These are phyloP conservation scores for Penicillium palitans DNA, from an alignment of 2,329 filamentous ascomycete species.

Conservation along the genomic window DNA sequence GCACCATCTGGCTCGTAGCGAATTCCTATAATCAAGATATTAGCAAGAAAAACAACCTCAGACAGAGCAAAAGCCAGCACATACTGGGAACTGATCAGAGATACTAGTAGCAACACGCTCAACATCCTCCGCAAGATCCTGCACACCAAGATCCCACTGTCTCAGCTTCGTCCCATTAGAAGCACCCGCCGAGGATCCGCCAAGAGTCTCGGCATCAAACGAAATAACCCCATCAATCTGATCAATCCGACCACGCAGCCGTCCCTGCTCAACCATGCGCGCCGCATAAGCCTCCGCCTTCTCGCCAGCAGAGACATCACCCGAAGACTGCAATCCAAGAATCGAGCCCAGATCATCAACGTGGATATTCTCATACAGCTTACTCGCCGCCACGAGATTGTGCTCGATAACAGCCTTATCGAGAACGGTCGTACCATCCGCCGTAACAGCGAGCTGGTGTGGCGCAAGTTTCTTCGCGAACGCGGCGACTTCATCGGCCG, in stretches of 20 bases:
- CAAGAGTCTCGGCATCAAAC: slow-evolving; percentile 73
- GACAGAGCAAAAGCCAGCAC: slow-evolving; percentile 25
- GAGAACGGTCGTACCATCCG: slow-evolving; percentile 89
- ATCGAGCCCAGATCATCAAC: slow-evolving; percentile 74
- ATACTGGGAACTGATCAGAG: slow-evolving; percentile 75
- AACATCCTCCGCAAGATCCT: slow-evolving; percentile 82
- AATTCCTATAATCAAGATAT: slow-evolving; percentile 31
- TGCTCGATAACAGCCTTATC: slow-evolving; percentile 94
- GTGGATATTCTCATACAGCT: slow-evolving; percentile 74
- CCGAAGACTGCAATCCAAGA: slow-evolving; percentile 65
- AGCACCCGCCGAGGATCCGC: slow-evolving; percentile 54
- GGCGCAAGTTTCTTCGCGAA: slow-evolving; percentile 79
- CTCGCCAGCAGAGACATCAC: slow-evolving; percentile 55
- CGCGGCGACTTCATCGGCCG: slow-evolving; percentile 76
- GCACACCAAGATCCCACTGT: slow-evolving; percentile 86
- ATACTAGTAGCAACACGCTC: slow-evolving; percentile 81
- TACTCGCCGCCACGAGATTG: slow-evolving; percentile 83
- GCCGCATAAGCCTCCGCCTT: slow-evolving; percentile 90
- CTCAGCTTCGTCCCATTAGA: slow-evolving; percentile 67
- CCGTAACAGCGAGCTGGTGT: slow-evolving; percentile 86
- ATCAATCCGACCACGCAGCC: slow-evolving; percentile 84
- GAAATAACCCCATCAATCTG: slow-evolving; percentile 87
- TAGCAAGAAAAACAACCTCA: neutral
- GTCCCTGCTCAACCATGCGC: slow-evolving; percentile 92
- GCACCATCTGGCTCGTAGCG: slow-evolving; percentile 37